Base-by-base conservation (phyloP, 768 basidiomycete species). In the Pleurotus tuber-regium region DNA sequence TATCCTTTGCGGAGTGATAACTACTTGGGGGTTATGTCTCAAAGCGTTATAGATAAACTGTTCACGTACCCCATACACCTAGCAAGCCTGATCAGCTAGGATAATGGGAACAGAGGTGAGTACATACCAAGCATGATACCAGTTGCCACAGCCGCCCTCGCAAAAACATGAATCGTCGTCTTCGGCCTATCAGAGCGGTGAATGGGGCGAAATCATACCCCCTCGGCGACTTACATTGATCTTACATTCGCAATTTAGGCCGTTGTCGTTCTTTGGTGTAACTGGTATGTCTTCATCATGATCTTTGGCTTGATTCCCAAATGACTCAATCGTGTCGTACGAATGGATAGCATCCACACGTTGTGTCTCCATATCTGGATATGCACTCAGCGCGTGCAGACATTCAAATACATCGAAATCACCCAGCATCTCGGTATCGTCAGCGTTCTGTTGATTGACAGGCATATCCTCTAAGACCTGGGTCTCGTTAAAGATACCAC, bases 41-140 rank as follows among this genome's bases (percentile, higher is more conserved):
- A 23, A 28, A 6, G 7, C 43, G n/a, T 8, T 9, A 8, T 35
- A 25, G 43, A 42, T 33, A 6, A 11, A 38, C 18, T 46, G 21
- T 25, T 11, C 24, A 42, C 56, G 36, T 35, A 71, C 70, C 74
- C 74, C 66, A 72, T 72, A 57, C 74, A 75, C 73, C 63, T 63
- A 35, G 24, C 24, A 60, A 66, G 6, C 6, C 43, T 43, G n/a
- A n/a, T 38, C 8, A 38, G 19, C 5, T 14, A 5, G 19, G 6
- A 5, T 8, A 16, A 18, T 18, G 8, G n/a, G 19, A 38, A 16
- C 12, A 7, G n/a, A 7, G 6, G 7, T 11, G 19, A 16, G 24
- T 52, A 61, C 79, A 49, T 50, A 89, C 89, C 89, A 92, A 36
- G 83, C 59, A 63, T 92, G 90, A 61, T 79, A 86, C 88, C 88